These are phyloP conservation scores for Scleromitrula shiraiana DNA, from an alignment of 2,329 filamentous ascomycete genomes.

Conservation along the genomic window DNA sequence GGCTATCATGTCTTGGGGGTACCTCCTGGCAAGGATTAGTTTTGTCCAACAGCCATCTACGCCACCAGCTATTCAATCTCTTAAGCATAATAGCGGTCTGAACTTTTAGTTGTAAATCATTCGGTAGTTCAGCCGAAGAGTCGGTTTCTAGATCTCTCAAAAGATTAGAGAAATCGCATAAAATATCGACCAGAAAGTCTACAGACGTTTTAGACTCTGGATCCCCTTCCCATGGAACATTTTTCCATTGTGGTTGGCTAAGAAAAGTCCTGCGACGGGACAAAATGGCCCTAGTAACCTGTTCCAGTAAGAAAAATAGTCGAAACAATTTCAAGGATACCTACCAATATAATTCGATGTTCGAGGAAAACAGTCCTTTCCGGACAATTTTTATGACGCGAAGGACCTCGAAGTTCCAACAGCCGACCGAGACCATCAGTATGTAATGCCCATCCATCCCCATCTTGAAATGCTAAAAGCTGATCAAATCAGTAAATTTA, in stretches of 20 bases:
- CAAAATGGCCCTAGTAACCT: slow-evolving; percentile 10
- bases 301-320: background rate
- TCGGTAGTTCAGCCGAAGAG: background rate
- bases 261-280: slow-evolving; percentile 12
- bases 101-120: slow-evolving; percentile 3
- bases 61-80: slow-evolving; percentile 13
- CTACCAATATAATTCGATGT: background rate
- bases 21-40: background rate
- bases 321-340: background rate
- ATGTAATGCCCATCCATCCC: slow-evolving; percentile 8
- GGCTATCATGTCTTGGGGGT: background rate
- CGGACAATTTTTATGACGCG: slow-evolving; percentile 6
- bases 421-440: slow-evolving; percentile 11
- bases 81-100: slow-evolving; percentile 6
- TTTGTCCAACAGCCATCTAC: slow-evolving; percentile 7
- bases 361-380: slow-evolving; percentile 9
- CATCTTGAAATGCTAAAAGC: slow-evolving; percentile 2
- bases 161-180: slow-evolving; percentile 3
- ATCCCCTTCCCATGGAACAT: slow-evolving; percentile 15
- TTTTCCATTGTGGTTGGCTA: slow-evolving; percentile 10
- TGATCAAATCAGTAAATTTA: background rate
- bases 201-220: slow-evolving; percentile 9
- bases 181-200: slow-evolving; percentile 14
- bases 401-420: slow-evolving; percentile 12
- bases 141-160: background rate